A percentile compares a stretch with the other conserved stretches of the same genome.
Evolutionary conservation across 2,329 filamentous ascomycete genomes (phyloP).

Genomic region (Alternaria burnsii): DNA sequence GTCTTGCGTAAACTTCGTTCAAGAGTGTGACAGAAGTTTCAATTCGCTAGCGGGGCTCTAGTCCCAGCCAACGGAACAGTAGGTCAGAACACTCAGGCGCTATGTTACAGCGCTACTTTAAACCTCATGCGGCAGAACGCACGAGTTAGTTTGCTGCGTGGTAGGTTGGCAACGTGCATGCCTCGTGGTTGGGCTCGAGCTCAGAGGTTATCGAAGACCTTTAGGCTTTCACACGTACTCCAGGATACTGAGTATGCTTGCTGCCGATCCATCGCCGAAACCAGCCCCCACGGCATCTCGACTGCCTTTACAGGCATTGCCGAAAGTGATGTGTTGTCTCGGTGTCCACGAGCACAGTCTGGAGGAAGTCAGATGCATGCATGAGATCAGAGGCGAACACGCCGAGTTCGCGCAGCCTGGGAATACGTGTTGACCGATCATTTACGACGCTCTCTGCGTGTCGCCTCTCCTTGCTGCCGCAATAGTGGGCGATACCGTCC

Average conservation of each 20-base stretch:
- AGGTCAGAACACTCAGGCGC: not conserved
- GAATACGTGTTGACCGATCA: not conserved
- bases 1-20: conserved; percentile 1
- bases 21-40: conserved; percentile 6
- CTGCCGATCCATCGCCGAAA: conserved; percentile 8
- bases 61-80: conserved; percentile 1
- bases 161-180: conserved; percentile 5
- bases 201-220: not conserved
- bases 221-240: conserved; percentile 4
- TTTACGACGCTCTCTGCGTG: not conserved
- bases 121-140: not conserved
- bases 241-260: conserved; percentile 8
- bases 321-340: not conserved
- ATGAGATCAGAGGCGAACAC: not conserved
- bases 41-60: conserved; percentile 5
- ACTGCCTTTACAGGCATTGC: not conserved
- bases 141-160: conserved; percentile 3
- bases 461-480: not conserved
- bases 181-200: conserved; percentile 15
- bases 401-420: not conserved
- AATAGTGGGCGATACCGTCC: not conserved
- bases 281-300: not conserved
- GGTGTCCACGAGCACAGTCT: not conserved
- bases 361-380: not conserved
- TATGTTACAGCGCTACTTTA: not conserved